Evolutionary conservation across 176 grass and related monocot genomes (phyloP).

Genomic region (Zoysia pacifica): DNA sequence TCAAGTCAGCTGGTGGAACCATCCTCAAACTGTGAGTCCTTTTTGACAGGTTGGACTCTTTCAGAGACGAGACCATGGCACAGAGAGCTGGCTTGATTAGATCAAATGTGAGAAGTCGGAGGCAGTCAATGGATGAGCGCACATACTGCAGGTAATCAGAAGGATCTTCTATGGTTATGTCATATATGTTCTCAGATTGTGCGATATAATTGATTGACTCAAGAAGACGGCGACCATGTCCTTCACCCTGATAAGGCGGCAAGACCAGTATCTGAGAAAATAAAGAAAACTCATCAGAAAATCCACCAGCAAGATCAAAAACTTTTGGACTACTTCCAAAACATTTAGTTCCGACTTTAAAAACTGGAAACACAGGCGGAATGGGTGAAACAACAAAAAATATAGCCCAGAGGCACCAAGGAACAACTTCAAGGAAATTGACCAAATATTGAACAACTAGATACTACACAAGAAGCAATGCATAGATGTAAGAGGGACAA

Average conservation of each 20-base stretch:
- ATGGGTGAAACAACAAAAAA: neutral
- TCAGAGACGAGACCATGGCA: conserved; percentile 54
- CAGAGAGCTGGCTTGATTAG: conserved; percentile 56
- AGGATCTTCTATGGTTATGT: conserved; percentile 81
- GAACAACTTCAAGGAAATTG: conserved; percentile 18
- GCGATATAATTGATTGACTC: conserved; percentile 79
- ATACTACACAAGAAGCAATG: conserved; percentile 11
- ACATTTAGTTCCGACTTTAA: neutral
- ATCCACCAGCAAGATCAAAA: neutral
- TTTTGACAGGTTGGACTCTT: conserved; percentile 70
- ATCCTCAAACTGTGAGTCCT: conserved; percentile 44
- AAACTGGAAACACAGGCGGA: neutral
- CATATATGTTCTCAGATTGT: conserved; percentile 72
- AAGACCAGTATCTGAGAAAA: conserved; percentile 79
- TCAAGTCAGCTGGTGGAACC: conserved; percentile 48
- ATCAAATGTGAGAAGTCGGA: conserved; percentile 60
- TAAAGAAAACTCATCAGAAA: conserved; percentile 24
- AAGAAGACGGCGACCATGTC: conserved; percentile 72
- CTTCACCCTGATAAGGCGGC: conserved; percentile 82
- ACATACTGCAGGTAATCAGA: conserved; percentile 95
- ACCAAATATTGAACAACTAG: neutral
- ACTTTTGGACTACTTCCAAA: neutral
- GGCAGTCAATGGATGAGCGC: conserved; percentile 73
- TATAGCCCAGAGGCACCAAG: neutral
- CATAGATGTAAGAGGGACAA: conserved; percentile 19